phyloP scores from a whole-genome alignment of 2,329 filamentous ascomycete species.

The Fonsecaea pedrosoi region DNA sequence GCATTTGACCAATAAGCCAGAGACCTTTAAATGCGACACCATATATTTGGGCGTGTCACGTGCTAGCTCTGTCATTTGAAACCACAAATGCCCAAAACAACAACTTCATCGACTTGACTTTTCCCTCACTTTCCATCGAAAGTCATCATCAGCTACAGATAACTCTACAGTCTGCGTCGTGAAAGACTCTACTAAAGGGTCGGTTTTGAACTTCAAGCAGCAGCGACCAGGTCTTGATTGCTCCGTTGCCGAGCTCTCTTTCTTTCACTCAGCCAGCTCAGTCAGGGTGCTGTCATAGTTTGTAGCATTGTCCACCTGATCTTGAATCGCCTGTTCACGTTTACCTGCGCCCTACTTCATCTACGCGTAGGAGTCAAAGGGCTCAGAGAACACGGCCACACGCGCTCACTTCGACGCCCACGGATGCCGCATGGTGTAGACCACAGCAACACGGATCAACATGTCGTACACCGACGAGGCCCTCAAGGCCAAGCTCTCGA shows the following conservation, averaged over 20 bases:
- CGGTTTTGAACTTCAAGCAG: neutral
- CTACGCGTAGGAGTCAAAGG: conserved; percentile 3
- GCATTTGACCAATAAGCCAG: too few species aligned
- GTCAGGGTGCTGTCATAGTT: conserved; percentile 14
- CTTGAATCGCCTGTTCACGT: conserved; percentile 3
- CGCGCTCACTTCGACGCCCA: neutral
- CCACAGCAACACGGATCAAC: conserved; percentile 29
- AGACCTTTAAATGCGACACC: too few species aligned
- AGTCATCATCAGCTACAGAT: conserved; percentile 2
- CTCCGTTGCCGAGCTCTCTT: neutral
- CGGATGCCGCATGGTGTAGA: conserved; percentile 2
- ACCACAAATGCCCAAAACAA: neutral
- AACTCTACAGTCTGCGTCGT: neutral
- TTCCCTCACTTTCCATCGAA: neutral
- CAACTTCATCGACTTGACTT: conserved; percentile 2
- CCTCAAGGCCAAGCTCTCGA: conserved; percentile 90
- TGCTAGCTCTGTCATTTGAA: neutral
- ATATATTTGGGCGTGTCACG: neutral
- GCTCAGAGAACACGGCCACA: neutral
- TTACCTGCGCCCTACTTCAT: conserved; percentile 4
- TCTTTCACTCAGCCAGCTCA: conserved; percentile 1
- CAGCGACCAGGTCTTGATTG: neutral
- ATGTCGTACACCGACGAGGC: conserved; percentile 98
- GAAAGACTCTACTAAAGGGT: neutral
- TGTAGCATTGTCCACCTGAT: conserved; percentile 15